These are phyloP conservation scores for Agapanthus africanus DNA, from an alignment of 106 monocot genomes.

Conservation along the genomic window DNA sequence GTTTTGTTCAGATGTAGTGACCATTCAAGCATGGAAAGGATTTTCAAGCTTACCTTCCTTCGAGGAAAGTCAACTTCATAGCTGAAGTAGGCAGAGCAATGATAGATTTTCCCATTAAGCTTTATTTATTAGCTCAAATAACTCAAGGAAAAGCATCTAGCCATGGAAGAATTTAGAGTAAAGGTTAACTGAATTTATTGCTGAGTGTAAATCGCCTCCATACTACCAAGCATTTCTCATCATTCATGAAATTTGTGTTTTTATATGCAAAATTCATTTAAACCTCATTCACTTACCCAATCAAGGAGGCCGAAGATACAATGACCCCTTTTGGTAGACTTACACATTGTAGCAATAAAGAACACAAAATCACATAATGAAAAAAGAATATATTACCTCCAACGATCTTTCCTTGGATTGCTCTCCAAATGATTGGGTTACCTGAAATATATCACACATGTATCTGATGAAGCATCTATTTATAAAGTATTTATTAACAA, in stretches of 20 bases:
- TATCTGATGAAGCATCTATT: not conserved
- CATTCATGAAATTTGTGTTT: not conserved
- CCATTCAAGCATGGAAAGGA: not conserved
- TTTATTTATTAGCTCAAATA: not conserved
- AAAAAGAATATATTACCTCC: slow-evolving; percentile 33
- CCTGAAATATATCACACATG: slow-evolving; percentile 29
- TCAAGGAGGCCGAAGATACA: no score
- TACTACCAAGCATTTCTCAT: not conserved
- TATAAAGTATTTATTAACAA: not conserved
- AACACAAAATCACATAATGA: slow-evolving; percentile 2
- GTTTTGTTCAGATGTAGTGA: not conserved
- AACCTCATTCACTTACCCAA: not conserved
- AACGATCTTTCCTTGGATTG: slow-evolving; percentile 27
- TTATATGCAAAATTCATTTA: not conserved
- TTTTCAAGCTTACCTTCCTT: not conserved
- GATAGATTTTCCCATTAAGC: not conserved
- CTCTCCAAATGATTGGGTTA: slow-evolving; percentile 43
- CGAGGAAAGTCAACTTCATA: not conserved
- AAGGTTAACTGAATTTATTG: not conserved
- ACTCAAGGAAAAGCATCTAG: not conserved
- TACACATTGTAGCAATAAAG: not conserved
- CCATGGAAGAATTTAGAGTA: not conserved
- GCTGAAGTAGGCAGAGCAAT: not conserved
- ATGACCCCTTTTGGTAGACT: no score
- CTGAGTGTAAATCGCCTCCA: no score